A percentile compares a stretch with the other conserved stretches of the same genome.
These are phyloP conservation scores for Pyrus pyrifolia DNA, from an alignment of 306 rosid species.

Conservation along the genomic window DNA sequence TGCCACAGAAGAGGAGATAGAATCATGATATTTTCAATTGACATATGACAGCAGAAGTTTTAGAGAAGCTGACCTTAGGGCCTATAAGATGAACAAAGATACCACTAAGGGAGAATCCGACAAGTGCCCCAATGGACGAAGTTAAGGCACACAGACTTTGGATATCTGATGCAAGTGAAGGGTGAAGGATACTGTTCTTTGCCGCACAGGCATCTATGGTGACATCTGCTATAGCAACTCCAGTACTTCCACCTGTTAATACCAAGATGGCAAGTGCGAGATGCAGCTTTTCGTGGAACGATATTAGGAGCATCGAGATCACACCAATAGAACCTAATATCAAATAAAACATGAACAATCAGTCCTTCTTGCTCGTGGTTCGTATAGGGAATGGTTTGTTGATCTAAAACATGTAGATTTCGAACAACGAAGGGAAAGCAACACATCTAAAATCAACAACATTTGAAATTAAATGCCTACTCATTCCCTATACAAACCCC, in stretches of 20 bases:
- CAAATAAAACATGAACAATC: conserved; percentile 1
- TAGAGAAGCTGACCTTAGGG: conserved; percentile 55
- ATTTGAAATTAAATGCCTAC: too few relatives aligned
- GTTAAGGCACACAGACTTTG: conserved; percentile 94
- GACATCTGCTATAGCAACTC: conserved; percentile 85
- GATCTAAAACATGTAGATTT: too few relatives aligned
- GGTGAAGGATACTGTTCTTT: conserved; percentile 73
- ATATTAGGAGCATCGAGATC: conserved; percentile 58
- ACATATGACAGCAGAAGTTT: conserved; percentile 9
- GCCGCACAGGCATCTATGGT: conserved; percentile 98
- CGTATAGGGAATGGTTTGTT: too few relatives aligned
- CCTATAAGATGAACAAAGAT: conserved; percentile 83
- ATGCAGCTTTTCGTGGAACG: conserved; percentile 61
- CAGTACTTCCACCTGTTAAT: conserved; percentile 77
- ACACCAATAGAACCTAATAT: conserved; percentile 58
- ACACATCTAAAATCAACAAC: too few relatives aligned
- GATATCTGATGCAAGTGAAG: conserved; percentile 79
- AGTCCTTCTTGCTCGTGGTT: too few relatives aligned
- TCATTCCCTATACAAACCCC: too few relatives aligned
- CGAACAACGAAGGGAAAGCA: too few relatives aligned
- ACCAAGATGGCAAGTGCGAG: conserved; percentile 60
- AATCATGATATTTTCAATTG: not conserved
- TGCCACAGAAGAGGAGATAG: conserved; percentile 20
- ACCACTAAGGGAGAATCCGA: conserved; percentile 84
- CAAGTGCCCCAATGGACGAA: conserved; percentile 66